These are phyloP conservation scores for Fusarium sp. DNA, from an alignment of 2,329 filamentous ascomycete species.

Conservation along the genomic window DNA sequence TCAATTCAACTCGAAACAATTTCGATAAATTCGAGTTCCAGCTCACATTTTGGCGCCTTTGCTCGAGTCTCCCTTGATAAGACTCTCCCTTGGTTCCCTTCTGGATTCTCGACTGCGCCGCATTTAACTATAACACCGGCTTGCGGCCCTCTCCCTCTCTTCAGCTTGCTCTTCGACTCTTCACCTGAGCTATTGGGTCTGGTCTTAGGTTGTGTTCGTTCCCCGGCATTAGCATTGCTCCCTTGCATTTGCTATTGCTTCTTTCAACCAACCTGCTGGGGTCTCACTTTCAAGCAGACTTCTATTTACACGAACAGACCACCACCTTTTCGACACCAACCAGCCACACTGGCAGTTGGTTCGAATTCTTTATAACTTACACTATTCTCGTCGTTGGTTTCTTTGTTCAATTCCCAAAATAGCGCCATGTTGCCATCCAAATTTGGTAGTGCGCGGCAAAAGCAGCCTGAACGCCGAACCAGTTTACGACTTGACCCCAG, in stretches of 20 bases:
- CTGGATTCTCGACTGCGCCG: conserved; percentile 14
- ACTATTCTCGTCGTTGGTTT: conserved; percentile 17
- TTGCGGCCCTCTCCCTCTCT: conserved; percentile 13
- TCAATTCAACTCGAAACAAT: conserved; percentile 18
- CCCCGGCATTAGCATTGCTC: conserved; percentile 31
- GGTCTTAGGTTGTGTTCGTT: conserved; percentile 28
- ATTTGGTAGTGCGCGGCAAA: conserved; percentile 59
- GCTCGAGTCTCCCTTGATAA: conserved; percentile 31
- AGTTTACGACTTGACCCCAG: conserved; percentile 62
- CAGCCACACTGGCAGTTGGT: conserved; percentile 22
- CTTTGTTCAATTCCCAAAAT: conserved; percentile 25
- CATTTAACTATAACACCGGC: conserved; percentile 31
- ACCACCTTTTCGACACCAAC: conserved; percentile 24
- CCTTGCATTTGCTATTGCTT: conserved; percentile 35
- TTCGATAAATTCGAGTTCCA: conserved; percentile 31
- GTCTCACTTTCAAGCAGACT: conserved; percentile 34
- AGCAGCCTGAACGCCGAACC: conserved; percentile 51
- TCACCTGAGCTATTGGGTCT: conserved; percentile 25
- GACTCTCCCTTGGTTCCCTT: conserved; percentile 32
- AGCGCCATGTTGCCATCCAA: conserved; percentile 55
- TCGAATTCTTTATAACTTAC: conserved; percentile 4
- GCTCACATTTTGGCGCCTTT: conserved; percentile 19
- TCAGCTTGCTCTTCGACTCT: conserved; percentile 8
- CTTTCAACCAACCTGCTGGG: conserved; percentile 15
- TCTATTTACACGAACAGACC: conserved; percentile 20